Evolutionary conservation across 371 early-diverging fungal genomes (phyloP).

Genomic region (Mortierella sp.): DNA sequence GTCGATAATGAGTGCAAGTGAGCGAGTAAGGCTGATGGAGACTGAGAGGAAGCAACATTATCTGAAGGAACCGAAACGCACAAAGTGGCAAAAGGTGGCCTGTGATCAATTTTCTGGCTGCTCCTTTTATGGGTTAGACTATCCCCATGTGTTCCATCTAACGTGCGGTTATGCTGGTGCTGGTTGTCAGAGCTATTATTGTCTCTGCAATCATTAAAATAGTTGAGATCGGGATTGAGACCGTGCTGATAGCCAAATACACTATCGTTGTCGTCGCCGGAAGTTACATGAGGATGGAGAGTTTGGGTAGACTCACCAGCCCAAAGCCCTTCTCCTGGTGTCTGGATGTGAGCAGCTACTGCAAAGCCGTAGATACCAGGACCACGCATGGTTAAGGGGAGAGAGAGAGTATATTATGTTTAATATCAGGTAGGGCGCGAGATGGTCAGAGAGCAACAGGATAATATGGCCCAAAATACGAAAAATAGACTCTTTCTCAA

Average conservation of each 20-base stretch:
- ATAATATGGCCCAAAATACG: neutral
- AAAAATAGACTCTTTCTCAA: too few species aligned
- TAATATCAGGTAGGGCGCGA: neutral
- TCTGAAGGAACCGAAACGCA: neutral
- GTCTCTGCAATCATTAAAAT: neutral
- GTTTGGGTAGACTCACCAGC: neutral
- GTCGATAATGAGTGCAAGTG: neutral
- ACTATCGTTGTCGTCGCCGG: neutral
- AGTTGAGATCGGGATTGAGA: neutral
- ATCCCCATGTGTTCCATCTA: constrained; percentile 1
- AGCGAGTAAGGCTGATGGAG: neutral
- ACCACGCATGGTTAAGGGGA: neutral
- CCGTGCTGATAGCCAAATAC: neutral
- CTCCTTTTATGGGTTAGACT: neutral
- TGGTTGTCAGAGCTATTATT: neutral
- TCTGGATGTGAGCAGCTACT: neutral
- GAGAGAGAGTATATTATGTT: neutral
- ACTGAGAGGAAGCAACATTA: neutral
- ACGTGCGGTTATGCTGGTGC: neutral
- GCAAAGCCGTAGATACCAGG: neutral
- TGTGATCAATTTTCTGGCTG: neutral
- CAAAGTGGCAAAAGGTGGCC: neutral
- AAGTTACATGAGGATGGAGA: neutral
- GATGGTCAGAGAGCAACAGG: neutral
- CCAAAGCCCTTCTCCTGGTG: neutral